A percentile compares a stretch with the other conserved stretches of the same genome.
These are phyloP conservation scores for Allium fistulosum DNA, from an alignment of 106 monocot genomes.

Conservation along the genomic window DNA sequence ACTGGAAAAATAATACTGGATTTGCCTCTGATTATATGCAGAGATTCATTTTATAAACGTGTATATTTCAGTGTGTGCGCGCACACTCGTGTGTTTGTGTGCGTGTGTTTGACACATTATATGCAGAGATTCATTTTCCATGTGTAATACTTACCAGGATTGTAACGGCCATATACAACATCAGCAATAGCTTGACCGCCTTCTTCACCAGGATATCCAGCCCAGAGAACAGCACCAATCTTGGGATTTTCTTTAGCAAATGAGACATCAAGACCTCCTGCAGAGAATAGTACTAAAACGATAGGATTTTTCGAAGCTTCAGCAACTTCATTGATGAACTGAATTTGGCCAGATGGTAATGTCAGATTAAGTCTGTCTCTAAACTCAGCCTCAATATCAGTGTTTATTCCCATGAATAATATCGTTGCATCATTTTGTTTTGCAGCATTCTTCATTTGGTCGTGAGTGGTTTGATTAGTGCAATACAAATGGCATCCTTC, in stretches of 20 bases:
- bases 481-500: conserved; percentile 6
- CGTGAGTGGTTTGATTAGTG: too few species aligned
- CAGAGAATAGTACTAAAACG: conserved; percentile 28
- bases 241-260: conserved; percentile 32
- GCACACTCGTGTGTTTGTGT: too few species aligned
- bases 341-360: conserved; percentile 16
- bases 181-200: conserved; percentile 43
- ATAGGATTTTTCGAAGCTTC: conserved; percentile 23
- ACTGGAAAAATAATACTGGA: too few species aligned
- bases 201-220: conserved; percentile 32
- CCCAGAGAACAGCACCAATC: conserved; percentile 34
- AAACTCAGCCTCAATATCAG: conserved; percentile 14
- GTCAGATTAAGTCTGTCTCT: conserved; percentile 17
- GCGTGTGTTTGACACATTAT: too few species aligned
- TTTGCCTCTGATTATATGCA: too few species aligned
- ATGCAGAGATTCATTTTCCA: too few species aligned
- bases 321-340: conserved; percentile 18
- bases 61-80: too few species aligned
- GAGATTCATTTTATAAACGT: too few species aligned
- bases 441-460: conserved; percentile 7
- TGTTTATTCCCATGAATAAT: conserved; percentile 20
- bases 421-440: conserved; percentile 17
- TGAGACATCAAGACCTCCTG: conserved; percentile 16
- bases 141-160: conserved; percentile 19
- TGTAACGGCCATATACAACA: conserved; percentile 30